phyloP scores from a whole-genome alignment of 1,284 basidiomycete species.

The Cryptococcus sp. region DNA sequence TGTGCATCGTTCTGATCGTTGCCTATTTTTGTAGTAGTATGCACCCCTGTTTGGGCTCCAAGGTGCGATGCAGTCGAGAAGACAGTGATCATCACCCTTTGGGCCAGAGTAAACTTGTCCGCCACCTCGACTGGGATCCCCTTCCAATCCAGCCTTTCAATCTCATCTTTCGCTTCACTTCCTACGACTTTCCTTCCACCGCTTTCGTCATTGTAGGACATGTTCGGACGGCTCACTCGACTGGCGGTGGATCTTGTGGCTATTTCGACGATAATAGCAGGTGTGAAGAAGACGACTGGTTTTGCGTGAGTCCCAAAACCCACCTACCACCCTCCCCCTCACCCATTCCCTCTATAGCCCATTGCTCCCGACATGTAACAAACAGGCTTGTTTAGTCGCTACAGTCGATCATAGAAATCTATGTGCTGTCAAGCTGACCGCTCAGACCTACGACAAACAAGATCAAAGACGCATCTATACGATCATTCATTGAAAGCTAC shows the following conservation, averaged over 20 bases:
- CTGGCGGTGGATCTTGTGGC: conserved; percentile 79
- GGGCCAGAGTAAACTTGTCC: too few species aligned
- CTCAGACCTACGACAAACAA: conserved; percentile 53
- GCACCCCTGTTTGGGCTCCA: too few species aligned
- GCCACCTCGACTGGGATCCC: too few species aligned
- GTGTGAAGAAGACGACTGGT: conserved; percentile 81
- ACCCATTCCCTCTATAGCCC: background rate
- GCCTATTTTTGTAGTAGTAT: too few species aligned
- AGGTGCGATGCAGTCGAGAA: too few species aligned
- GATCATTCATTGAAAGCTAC: conserved; percentile 71
- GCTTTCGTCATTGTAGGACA: conserved; percentile 32
- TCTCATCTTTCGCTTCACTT: background rate
- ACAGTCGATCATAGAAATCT: too few species aligned
- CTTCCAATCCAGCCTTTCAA: too few species aligned
- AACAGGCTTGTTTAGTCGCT: too few species aligned
- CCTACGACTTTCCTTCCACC: background rate
- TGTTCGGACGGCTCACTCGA: conserved; percentile 76
- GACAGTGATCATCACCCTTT: too few species aligned
- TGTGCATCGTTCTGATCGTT: too few species aligned
- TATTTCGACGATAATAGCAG: conserved; percentile 85
- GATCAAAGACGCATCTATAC: conserved; percentile 68
- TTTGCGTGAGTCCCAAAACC: conserved; percentile 61
- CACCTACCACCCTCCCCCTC: background rate
- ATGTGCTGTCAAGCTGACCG: too few species aligned
- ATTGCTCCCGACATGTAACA: too few species aligned